Conservation (phyloP, 139 green algal genomes). For the Raphidocelis subcapitata region DNA sequence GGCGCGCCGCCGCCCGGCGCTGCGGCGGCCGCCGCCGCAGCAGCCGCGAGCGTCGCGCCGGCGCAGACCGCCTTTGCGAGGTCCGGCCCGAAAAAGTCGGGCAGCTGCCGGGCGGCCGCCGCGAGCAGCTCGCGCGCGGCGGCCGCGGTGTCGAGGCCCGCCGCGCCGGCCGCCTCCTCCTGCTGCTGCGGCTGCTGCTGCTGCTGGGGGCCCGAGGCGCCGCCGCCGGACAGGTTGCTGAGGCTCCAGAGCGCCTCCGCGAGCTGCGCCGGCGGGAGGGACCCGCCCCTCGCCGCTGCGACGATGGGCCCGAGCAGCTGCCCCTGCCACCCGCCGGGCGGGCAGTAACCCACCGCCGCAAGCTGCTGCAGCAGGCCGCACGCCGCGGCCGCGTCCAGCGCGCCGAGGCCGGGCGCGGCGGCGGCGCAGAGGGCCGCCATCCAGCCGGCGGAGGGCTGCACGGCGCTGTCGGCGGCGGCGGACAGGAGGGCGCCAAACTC, state of each 20-base stretch:
- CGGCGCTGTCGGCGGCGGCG: too few species aligned
- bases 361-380: slow-evolving; percentile 8
- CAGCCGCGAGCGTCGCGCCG: slow-evolving; percentile 19
- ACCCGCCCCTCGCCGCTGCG: neutral
- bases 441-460: too few species aligned
- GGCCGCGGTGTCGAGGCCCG: neutral
- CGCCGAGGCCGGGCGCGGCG: too few species aligned
- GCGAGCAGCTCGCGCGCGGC: neutral
- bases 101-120: neutral
- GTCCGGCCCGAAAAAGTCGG: slow-evolving; percentile 43
- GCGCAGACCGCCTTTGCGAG: slow-evolving; percentile 28
- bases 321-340: neutral
- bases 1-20: neutral
- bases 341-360: slow-evolving; percentile 1
- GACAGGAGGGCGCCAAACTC: too few species aligned
- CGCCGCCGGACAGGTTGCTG: slow-evolving; percentile 28
- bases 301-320: neutral
- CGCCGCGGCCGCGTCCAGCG: neutral
- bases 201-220: too few species aligned
- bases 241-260: slow-evolving; percentile 7
- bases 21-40: neutral
- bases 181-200: slow-evolving; percentile 10
- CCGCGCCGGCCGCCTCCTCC: neutral
- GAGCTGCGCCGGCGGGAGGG: slow-evolving; percentile 1
- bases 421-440: too few species aligned